phyloP scores from a whole-genome alignment of 345 rosid genomes.

The Gossypium rotundifolium region DNA sequence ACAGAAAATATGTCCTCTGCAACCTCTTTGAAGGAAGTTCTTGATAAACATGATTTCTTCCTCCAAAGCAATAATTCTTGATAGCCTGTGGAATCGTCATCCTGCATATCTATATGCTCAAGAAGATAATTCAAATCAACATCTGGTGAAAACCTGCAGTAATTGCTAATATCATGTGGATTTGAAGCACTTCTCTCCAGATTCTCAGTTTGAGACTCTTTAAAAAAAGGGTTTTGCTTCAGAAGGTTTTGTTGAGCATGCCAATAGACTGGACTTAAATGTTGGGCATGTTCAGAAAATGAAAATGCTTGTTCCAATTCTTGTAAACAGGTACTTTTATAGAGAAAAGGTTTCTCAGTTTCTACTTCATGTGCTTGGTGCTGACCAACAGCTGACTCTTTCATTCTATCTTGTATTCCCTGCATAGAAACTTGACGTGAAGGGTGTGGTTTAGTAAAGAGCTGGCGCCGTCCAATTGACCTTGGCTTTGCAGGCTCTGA shows the following conservation, averaged over 20 bases:
- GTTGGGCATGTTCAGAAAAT: conserved; percentile 64
- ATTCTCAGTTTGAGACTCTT: conserved; percentile 29
- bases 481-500: conserved; percentile 59
- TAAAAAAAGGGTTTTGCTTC: conserved; percentile 23
- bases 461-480: conserved; percentile 85
- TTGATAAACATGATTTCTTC: conserved; percentile 38
- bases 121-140: conserved; percentile 59
- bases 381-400: conserved; percentile 26
- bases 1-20: conserved; percentile 73
- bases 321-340: conserved; percentile 46
- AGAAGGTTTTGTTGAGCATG: conserved; percentile 16
- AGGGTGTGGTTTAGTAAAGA: conserved; percentile 74
- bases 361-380: conserved; percentile 35
- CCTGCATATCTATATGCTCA: conserved; percentile 54
- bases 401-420: conserved; percentile 23
- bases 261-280: conserved; percentile 59
- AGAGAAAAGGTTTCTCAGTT: conserved; percentile 36
- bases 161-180: conserved; percentile 30
- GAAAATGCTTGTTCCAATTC: conserved; percentile 68
- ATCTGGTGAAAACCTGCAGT: conserved; percentile 25
- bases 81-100: conserved; percentile 48
- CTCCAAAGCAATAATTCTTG: conserved; percentile 71
- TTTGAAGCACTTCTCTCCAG: conserved; percentile 21
- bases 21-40: conserved; percentile 31
- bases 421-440: conserved; percentile 36